A percentile compares a stretch with the other conserved stretches of the same genome.
Conservation (phyloP, 2,329 filamentous ascomycete genomes). For the Arthrobotrys megalospora region DNA sequence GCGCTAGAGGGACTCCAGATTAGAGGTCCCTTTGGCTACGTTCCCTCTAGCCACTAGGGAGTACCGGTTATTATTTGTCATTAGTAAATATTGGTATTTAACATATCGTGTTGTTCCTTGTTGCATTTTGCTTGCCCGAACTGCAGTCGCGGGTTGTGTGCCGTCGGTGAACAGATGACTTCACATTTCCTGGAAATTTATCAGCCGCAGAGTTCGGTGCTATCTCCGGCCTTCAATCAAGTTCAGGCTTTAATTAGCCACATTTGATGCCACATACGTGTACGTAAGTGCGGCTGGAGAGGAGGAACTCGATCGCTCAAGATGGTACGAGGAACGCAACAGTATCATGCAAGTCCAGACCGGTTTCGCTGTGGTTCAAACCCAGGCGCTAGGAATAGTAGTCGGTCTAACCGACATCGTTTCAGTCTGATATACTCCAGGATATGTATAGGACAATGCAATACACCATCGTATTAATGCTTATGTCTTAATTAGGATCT, state of each 20-base stretch:
- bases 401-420: conserved; percentile 27
- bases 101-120: conserved; percentile 10
- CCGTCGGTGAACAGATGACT: no score
- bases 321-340: conserved; percentile 1
- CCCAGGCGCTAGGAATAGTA: background rate
- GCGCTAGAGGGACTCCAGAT: no score
- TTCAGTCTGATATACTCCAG: conserved; percentile 14
- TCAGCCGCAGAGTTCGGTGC: background rate
- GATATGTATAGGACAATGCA: conserved; percentile 13
- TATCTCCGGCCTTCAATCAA: conserved; percentile 1
- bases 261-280: conserved; percentile 1
- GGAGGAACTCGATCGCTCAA: background rate
- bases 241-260: conserved; percentile 4
- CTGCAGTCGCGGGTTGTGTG: no score
- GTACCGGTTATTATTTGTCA: no score
- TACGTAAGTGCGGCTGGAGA: conserved; percentile 30
- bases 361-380: background rate
- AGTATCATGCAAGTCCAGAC: conserved; percentile 13
- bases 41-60: no score
- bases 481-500: conserved; percentile 21
- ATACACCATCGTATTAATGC: conserved; percentile 2
- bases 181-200: no score
- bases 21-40: no score
- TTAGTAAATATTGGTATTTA: no score
- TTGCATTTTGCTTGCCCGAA: conserved; percentile 3